Evolutionary conservation across 2,329 filamentous ascomycete species (phyloP).

Genomic region (Verticillium albo-atrum): DNA sequence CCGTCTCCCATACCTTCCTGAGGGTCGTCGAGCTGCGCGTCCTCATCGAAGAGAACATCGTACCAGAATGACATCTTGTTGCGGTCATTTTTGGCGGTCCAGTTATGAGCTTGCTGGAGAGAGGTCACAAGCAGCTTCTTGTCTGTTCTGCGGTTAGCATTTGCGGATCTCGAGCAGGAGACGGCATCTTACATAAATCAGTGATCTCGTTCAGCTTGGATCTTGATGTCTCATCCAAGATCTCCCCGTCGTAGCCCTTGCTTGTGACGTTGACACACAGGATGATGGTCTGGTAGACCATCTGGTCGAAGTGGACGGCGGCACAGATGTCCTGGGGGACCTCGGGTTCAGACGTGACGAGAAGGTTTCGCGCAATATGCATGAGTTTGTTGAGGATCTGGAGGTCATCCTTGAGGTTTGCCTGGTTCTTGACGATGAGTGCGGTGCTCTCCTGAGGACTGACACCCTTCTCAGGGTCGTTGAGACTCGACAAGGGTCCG

Average conservation of each 20-base stretch:
- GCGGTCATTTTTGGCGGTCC: conserved; percentile 64
- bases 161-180: too few relatives aligned
- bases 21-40: conserved; percentile 38
- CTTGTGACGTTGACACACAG: conserved; percentile 63
- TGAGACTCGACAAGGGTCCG: conserved; percentile 47
- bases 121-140: conserved; percentile 64
- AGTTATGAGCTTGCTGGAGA: conserved; percentile 64
- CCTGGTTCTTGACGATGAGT: conserved; percentile 59
- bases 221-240: conserved; percentile 53
- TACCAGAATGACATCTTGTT: conserved; percentile 70
- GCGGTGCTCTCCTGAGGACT: conserved; percentile 59
- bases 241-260: conserved; percentile 62
- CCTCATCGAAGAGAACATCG: conserved; percentile 59
- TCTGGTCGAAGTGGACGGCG: conserved; percentile 60
- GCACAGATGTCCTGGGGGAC: conserved; percentile 63
- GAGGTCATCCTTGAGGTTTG: conserved; percentile 56
- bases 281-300: conserved; percentile 61
- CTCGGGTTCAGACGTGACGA: conserved; percentile 60
- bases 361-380: conserved; percentile 61
- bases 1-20: conserved; percentile 49
- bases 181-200: conserved; percentile 60
- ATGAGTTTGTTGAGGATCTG: conserved; percentile 62
- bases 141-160: conserved; percentile 32
- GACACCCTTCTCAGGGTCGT: conserved; percentile 50
- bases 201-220: conserved; percentile 58